Conservation (phyloP, 441 rosid genomes). For the Populus trichocarpa region DNA sequence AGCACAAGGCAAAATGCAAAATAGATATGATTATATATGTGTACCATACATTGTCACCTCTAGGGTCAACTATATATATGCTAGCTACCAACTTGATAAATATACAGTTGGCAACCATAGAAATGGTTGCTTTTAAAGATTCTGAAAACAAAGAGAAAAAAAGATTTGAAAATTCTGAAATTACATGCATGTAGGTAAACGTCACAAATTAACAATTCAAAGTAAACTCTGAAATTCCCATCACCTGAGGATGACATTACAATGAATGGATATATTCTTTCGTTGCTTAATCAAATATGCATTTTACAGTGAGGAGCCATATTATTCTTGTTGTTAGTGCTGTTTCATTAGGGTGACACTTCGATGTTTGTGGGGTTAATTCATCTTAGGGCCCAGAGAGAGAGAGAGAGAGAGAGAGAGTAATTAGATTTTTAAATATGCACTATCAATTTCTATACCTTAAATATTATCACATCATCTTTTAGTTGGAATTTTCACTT, state of each 20-base stretch:
- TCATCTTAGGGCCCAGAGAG: no score
- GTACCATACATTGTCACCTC: not conserved
- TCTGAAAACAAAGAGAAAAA: not conserved
- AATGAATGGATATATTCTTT: not conserved
- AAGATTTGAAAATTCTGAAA: not conserved
- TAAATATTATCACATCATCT: not conserved
- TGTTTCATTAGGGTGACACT: no score
- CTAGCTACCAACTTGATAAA: not conserved
- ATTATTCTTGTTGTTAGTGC: not conserved
- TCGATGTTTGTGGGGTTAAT: no score
- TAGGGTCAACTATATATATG: not conserved
- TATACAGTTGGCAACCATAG: not conserved
- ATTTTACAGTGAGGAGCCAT: not conserved
- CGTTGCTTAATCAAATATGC: not conserved
- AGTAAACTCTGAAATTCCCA: not conserved
- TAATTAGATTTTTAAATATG: not conserved
- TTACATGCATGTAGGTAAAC: not conserved
- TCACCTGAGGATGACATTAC: not conserved
- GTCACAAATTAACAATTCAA: not conserved
- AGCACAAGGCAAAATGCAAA: not conserved
- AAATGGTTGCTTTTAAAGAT: not conserved
- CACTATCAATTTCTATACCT: not conserved
- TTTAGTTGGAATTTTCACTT: not conserved
- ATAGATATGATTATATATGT: not conserved
- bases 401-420: not conserved